A percentile compares a stretch with the other conserved stretches of the same genome.
phyloP scores from a whole-genome alignment of 352 stramenopile genomes.

The Pythium myriotylum region DNA sequence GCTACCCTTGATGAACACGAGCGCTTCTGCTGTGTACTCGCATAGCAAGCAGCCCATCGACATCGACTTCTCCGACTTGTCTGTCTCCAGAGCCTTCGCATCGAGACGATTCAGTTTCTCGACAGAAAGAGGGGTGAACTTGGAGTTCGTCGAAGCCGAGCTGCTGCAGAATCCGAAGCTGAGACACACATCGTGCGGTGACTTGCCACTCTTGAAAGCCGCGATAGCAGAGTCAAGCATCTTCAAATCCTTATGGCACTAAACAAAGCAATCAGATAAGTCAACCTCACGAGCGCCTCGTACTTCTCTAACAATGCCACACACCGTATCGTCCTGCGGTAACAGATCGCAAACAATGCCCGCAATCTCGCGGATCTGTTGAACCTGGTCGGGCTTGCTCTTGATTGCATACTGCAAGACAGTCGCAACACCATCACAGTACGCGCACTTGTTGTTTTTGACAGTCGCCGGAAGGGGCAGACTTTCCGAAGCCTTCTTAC shows the following conservation, averaged over 20 bases:
- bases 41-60: constrained; percentile 77
- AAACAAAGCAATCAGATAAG: background rate
- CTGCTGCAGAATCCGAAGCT: constrained; percentile 43
- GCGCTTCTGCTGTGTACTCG: constrained; percentile 72
- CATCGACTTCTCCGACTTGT: constrained; percentile 46
- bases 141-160: background rate
- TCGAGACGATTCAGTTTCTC: constrained; percentile 53
- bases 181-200: constrained; percentile 60
- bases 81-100: constrained; percentile 9
- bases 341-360: constrained; percentile 71
- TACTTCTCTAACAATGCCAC: background rate
- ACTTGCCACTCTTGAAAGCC: constrained; percentile 56
- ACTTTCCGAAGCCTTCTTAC: constrained; percentile 14
- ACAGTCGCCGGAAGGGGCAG: background rate
- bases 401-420: constrained; percentile 61
- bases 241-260: constrained; percentile 76
- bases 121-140: constrained; percentile 27
- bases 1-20: constrained; percentile 47
- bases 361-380: constrained; percentile 60
- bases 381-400: constrained; percentile 59
- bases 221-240: constrained; percentile 62
- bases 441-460: constrained; percentile 50
- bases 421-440: constrained; percentile 67
- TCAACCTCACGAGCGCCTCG: too few species aligned
- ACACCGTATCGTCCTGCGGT: constrained; percentile 60